Evolutionary conservation across 1,284 basidiomycete genomes (phyloP).

Genomic region (Leccinum cinnamomeum): DNA sequence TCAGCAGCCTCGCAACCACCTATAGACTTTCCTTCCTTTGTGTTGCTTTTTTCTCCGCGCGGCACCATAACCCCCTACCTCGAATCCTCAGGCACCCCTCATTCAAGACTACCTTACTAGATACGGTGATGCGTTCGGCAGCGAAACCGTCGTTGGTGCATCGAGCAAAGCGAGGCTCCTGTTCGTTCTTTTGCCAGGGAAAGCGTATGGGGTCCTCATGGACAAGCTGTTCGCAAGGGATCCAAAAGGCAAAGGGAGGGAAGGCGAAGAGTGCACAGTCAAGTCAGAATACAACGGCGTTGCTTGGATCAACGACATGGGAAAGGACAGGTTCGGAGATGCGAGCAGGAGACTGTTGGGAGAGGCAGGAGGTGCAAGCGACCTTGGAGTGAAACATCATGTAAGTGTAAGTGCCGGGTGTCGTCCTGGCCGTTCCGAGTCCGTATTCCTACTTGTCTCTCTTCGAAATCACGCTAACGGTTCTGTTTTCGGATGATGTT

Average conservation of each 20-base stretch:
- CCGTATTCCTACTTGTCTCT: neutral
- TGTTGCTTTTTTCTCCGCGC: slow-evolving; percentile 75
- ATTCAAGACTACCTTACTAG: slow-evolving; percentile 76
- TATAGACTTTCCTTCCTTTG: slow-evolving; percentile 78
- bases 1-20: slow-evolving; percentile 73
- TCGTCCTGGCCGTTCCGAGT: no score
- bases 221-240: slow-evolving; percentile 67
- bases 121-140: slow-evolving; percentile 85
- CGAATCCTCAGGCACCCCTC: slow-evolving; percentile 58
- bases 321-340: slow-evolving; percentile 61
- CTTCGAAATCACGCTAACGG: slow-evolving; percentile 4
- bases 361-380: slow-evolving; percentile 58
- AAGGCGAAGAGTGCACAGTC: slow-evolving; percentile 18
- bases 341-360: slow-evolving; percentile 66
- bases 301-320: slow-evolving; percentile 91
- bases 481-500: slow-evolving; percentile 8
- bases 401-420: slow-evolving; percentile 43
- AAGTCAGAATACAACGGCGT: slow-evolving; percentile 47
- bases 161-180: slow-evolving; percentile 61
- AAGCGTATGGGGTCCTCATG: slow-evolving; percentile 46
- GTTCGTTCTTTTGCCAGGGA: slow-evolving; percentile 33
- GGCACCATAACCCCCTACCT: slow-evolving; percentile 58
- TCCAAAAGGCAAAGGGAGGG: slow-evolving; percentile 29
- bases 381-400: slow-evolving; percentile 65
- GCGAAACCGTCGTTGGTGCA: slow-evolving; percentile 88